Percentiles rank a stretch among this genome's conserved stretches.
These are phyloP conservation scores for Rhinocladiella mackenziei DNA, from an alignment of 2,329 filamentous ascomycete genomes.

Conservation along the genomic window DNA sequence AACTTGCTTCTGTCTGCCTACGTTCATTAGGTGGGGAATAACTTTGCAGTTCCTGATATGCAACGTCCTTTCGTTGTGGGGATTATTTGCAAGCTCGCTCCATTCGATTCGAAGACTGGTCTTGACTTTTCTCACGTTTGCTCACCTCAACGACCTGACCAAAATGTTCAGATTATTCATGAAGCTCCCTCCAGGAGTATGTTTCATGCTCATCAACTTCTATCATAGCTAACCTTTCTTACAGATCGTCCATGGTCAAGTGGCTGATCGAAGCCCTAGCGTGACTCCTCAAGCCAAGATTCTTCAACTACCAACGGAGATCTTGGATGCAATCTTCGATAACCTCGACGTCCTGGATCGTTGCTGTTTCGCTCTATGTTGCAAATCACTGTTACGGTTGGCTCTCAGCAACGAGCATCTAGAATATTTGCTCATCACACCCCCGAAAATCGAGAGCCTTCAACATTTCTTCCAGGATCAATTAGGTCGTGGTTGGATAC, in stretches of 20 bases:
- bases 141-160: not conserved
- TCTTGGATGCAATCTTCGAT: slow-evolving; percentile 7
- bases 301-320: not conserved
- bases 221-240: too few relatives aligned
- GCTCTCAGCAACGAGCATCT: slow-evolving; percentile 6
- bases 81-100: too few relatives aligned
- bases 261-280: too few relatives aligned
- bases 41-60: too few relatives aligned
- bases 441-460: not conserved
- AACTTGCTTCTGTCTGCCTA: too few relatives aligned
- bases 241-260: too few relatives aligned
- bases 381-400: not conserved
- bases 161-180: slow-evolving; percentile 3
- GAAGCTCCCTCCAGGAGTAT: not conserved
- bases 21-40: too few relatives aligned
- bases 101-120: too few relatives aligned
- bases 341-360: slow-evolving; percentile 7
- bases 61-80: too few relatives aligned
- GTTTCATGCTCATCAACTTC: not conserved
- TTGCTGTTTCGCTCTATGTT: not conserved
- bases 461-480: slow-evolving; percentile 7
- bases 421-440: slow-evolving; percentile 4
- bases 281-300: too few relatives aligned
- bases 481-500: slow-evolving; percentile 8
- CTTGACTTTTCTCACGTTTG: too few relatives aligned